Conservation (phyloP, 1,284 basidiomycete genomes). For the Trametes hirsuta region DNA sequence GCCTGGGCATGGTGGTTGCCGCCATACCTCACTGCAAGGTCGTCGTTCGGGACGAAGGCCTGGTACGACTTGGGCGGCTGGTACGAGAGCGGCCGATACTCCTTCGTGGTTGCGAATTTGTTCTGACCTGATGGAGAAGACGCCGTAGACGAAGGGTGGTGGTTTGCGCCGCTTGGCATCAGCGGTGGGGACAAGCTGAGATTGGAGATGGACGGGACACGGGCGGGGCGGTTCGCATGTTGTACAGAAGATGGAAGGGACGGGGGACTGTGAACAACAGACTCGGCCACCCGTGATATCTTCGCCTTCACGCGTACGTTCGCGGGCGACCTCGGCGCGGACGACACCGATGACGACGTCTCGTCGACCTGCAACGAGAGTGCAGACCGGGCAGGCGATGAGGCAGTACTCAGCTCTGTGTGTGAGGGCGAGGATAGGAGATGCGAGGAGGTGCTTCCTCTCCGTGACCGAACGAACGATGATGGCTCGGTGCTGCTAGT, state of each 20-base stretch:
- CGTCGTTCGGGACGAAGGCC: constrained; percentile 34
- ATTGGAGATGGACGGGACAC: constrained; percentile 33
- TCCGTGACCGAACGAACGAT: constrained; percentile 21
- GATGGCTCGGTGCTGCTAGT: constrained; percentile 21
- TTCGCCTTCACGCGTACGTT: constrained; percentile 36
- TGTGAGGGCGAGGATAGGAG: constrained; percentile 23
- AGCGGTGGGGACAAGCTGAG: constrained; percentile 32
- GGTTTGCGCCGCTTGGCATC: constrained; percentile 18
- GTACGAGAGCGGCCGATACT: constrained; percentile 27
- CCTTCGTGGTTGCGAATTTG: constrained; percentile 30
- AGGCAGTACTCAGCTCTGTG: constrained; percentile 19
- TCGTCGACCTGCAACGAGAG: constrained; percentile 27
- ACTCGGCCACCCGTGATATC: constrained; percentile 29
- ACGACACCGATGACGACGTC: constrained; percentile 20
- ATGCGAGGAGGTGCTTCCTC: constrained; percentile 36
- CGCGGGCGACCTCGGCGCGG: constrained; percentile 10
- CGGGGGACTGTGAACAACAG: constrained; percentile 21
- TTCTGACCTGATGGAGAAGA: constrained; percentile 22
- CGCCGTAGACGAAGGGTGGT: constrained; percentile 25
- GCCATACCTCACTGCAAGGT: constrained; percentile 34
- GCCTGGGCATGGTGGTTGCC: constrained; percentile 23
- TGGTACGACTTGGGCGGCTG: constrained; percentile 27
- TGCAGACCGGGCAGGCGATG: constrained; percentile 24
- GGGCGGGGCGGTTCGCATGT: constrained; percentile 26
- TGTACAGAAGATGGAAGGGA: constrained; percentile 28